Base-by-base conservation (phyloP, 2,329 filamentous ascomycete species). In the Cercospora citrullina region DNA sequence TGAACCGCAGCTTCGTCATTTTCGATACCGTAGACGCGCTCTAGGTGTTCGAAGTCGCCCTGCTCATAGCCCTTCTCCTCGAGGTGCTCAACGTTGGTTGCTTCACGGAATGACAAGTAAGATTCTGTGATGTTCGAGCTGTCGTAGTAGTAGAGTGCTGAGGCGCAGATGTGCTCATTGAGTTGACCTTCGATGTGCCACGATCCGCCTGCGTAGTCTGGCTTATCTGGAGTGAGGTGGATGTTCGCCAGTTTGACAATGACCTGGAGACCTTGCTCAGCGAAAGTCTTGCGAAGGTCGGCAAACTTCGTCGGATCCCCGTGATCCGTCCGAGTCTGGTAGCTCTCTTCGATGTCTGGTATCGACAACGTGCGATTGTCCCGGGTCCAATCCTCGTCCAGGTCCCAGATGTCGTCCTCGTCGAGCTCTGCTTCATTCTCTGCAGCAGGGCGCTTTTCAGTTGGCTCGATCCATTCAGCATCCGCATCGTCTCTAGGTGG, bases 81-180 rank as follows among this genome's bases (percentile, higher is more conserved):
- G 16, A 71, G 33, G 7, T 64, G 39, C 28, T 69, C 67, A 18
- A 67, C 26, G 18, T 63, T 51, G 12, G 66, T 64, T 5, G 67
- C 42, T 48, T 74, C 84, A 8, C 82, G 84, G 74, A 90, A 88
- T 3, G 79, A 77, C 5, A 90, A 80, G 4, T 72, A 73, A 58
- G 81, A 82, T 1, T 84, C 80, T 0, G 84, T 85, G 61, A 90
- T 84, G 75, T 91, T 91, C 0, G 87, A 83, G 57, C 76, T 79
- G 68, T 89, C 85, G 71, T 87, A 87, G 75, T 89, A 88, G 77
- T 88, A 89, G 18, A 91, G 79, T 0, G 88, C 86, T 0, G 87
- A 88, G 0, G 87, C 87, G 70, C 84, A 84, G 42, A 91, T 89
- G 69, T 85, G 85, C 76, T 91, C 89, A 72, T 91, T 90, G 78